A percentile compares a stretch with the other conserved stretches of the same genome.
Conservation (phyloP, 148 eudicot genomes). For the Camellia sinensis region DNA sequence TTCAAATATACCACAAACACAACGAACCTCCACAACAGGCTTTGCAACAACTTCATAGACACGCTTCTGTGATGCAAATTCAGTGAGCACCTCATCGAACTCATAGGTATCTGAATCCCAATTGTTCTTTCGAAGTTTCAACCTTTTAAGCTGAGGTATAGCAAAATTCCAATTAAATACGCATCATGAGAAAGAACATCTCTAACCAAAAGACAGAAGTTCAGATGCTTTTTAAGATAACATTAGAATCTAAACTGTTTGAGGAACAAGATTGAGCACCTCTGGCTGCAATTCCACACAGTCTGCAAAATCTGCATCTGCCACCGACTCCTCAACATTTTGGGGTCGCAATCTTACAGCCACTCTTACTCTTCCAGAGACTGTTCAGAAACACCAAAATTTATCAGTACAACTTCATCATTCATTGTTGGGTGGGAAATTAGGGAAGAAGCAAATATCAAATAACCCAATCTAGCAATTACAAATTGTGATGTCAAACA, state of each 20-base stretch:
- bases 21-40: conserved; percentile 92
- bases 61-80: conserved; percentile 89
- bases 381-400: conserved; percentile 23
- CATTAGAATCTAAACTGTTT: background rate
- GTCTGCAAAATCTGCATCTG: conserved; percentile 97
- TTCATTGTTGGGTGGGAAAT: background rate
- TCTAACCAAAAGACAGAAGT: background rate
- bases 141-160: conserved; percentile 67
- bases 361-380: conserved; percentile 83
- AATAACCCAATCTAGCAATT: background rate
- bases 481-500: background rate
- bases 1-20: background rate
- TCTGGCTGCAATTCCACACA: conserved; percentile 90
- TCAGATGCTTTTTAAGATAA: background rate
- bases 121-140: conserved; percentile 92
- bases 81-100: conserved; percentile 92
- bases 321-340: conserved; percentile 78
- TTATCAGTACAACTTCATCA: background rate
- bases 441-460: background rate
- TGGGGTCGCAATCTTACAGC: conserved; percentile 91
- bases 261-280: conserved; percentile 32
- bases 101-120: conserved; percentile 98
- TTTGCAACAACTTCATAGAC: conserved; percentile 98
- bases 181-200: background rate
- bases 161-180: conserved; percentile 8